Evolutionary conservation across 441 rosid genomes (phyloP), one percentile per base, ranked within the genome.

Genomic region (Adansonia rubrostipa): DNA sequence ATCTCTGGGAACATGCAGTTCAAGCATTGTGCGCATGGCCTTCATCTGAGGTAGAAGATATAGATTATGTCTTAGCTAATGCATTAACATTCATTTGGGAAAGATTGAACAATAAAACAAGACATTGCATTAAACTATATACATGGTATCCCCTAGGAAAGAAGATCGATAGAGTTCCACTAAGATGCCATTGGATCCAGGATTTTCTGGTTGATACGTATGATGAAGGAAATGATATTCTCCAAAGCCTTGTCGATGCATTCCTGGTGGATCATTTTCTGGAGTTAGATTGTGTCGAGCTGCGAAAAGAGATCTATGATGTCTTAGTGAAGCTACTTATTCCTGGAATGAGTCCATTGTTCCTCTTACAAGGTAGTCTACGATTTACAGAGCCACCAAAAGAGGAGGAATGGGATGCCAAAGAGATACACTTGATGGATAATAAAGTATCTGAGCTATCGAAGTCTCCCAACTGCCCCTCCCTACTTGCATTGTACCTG

Each of bases 381-480:
- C 6, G 58, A 54, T 1, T 45, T 13, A 36, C 14, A 48, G 1
- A 22, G 47, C 64, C 77, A 77, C 63, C 79, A 45, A 82, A 77
- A 81, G 44, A 10, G 50, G 62, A 50, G 79, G 67, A 68, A 11
- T 64, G 48, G 69, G 69, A 64, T 64, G 69, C 45, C 42, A 33
- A 64, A 24, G 69, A 64, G 42, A 64, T 64, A 14, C 45, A 33
- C 69, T 33, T 40, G 44, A 64, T 33, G 40, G 69, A 14, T 64
- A 40, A 64, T 64, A 3, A 24, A 40, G 17, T 33, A 14, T 64
- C 69, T 0, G 65, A 60, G 17, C n/a, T 84, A 2, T 75, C 75
- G 1, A 17, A 51, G 4, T 53, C 74, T 40, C 76, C 73, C 9
- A n/a, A 33, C 5, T 79, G 86, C 74, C 74, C 78, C 7, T 5